These are phyloP conservation scores for Macrotyloma uniflorum DNA, from an alignment of 306 rosid genomes.

Conservation along the genomic window DNA sequence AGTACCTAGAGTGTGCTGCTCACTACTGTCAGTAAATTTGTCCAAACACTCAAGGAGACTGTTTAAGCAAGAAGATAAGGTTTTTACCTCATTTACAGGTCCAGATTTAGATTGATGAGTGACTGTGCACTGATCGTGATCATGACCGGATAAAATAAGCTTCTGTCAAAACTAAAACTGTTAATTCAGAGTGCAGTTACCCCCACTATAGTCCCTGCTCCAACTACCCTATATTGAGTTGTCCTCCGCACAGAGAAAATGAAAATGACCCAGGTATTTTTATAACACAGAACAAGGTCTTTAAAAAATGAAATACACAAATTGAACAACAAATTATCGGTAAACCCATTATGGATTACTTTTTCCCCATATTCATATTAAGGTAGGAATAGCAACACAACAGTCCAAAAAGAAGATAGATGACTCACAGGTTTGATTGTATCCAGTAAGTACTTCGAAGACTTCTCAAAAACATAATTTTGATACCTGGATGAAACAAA, in stretches of 20 bases:
- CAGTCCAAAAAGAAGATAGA: slow-evolving; percentile 33
- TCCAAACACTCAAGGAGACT: slow-evolving; percentile 31
- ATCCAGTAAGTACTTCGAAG: slow-evolving; percentile 65
- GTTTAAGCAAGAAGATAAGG: slow-evolving; percentile 32
- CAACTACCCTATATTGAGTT: background rate
- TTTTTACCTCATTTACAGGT: slow-evolving; percentile 69
- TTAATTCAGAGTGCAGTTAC: slow-evolving; percentile 28
- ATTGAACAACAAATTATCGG: background rate
- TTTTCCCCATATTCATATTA: background rate
- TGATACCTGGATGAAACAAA: slow-evolving; percentile 59
- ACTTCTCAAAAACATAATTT: slow-evolving; percentile 60
- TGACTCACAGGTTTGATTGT: slow-evolving; percentile 62
- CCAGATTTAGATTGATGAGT: slow-evolving; percentile 59
- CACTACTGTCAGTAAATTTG: slow-evolving; percentile 41
- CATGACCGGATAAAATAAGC: slow-evolving; percentile 81
- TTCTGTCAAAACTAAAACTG: slow-evolving; percentile 53
- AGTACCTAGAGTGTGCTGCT: slow-evolving; percentile 90
- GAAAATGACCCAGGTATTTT: slow-evolving; percentile 3
- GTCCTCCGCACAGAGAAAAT: slow-evolving; percentile 1
- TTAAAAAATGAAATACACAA: slow-evolving; percentile 13
- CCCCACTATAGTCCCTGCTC: background rate
- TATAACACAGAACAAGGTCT: background rate
- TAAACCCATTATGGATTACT: background rate
- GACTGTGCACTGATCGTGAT: slow-evolving; percentile 82
- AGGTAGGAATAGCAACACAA: slow-evolving; percentile 29